Evolutionary conservation across 1,284 basidiomycete species (phyloP), one percentile per base, ranked within the genome.

Genomic region (Lignosus rhinocerotis): DNA sequence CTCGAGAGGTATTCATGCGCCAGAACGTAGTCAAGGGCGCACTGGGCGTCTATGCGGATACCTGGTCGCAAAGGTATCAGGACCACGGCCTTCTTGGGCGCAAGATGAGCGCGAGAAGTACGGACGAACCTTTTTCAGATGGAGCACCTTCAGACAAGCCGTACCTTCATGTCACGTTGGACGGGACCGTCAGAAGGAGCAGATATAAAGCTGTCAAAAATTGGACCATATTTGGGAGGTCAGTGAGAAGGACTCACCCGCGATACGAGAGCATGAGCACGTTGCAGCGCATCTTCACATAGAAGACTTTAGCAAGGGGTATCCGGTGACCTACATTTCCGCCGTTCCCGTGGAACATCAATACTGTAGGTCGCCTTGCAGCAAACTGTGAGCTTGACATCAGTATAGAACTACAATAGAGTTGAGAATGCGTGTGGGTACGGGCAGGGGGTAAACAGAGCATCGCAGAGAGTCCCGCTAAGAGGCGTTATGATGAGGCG

Each of bases 341-440:
- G 53, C 76, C 94, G 69, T 96, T 96, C 10, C 94, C 94, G 66
- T 96, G 94, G 63, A 96, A 93, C 85, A 96, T 92, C 54, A 96
- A 72, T 1, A 96, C 80, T 0, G 93, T 96, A 1, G 94, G 94
- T 16, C 92, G 78, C 30, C 79, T 82, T 2, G 85, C 79, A 17
- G 85, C 81, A 66, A 88, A 90, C 70, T 79, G 38, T 41, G 51
- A 34, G 46, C 30, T 19, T 6, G 43, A 25, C 21, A 12, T 45
- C 43, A 45, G 43, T 25, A 19, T 7, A 19, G 3, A n/a, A 16
- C 14, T 45, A 43, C 41, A 17, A 17, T 43, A 6, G n/a, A 44
- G 36, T 1, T 21, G 21, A 25, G 21, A 25, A 2, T 25, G 25
- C 4, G 25, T 25, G 25, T 25, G 25, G 25, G 4, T 25, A 25